Base-by-base conservation (phyloP, 2,329 filamentous ascomycete genomes). In the Knufia fluminis region DNA sequence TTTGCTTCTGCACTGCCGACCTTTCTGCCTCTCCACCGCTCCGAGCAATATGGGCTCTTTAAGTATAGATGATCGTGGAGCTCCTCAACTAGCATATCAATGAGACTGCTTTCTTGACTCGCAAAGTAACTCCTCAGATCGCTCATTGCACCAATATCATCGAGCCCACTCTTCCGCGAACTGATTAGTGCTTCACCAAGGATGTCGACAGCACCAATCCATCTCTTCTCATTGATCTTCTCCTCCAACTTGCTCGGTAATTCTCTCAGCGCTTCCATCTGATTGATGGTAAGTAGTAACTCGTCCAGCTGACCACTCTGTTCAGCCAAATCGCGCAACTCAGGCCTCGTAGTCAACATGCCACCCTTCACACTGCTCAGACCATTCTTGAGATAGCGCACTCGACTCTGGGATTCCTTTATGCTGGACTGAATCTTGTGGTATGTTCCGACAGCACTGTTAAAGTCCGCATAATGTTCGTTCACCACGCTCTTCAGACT, bases 391-490 rank as follows among this genome's bases (percentile, higher is more conserved):
- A 98, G 73, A 10, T 76, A 73, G 51, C 91, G 81, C 48, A 98
- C 87, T 52, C 88, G 82, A 61, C 82, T 82, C 67, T 98, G 92
- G 14, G 89, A 95, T 45, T 80, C 75, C 60, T 91, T 86, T 57
- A 98, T 92, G 68, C 88, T 95, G 46, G 83, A 81, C 66, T 98
- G 92, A 54, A 98, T 98, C 68, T 94, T 96, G 73, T 98, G 94
- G 64, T 97, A 98, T 17, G 91, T 97, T 66, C 91, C 92, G 55
- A 98, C 97, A 45, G 91, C 96, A 67, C 88, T 95, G 70, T 97
- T 98, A 76, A 98, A 98, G 41, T 92, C 94, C 67, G 98, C 92
- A 63, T 98, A 91, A 64, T 98, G 91, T 70, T 98, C 91, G 66
- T 98, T 95, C 22, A 98, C 92, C 60, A 98, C 95, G 28, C 83